Evolutionary conservation across 2,329 filamentous ascomycete genomes (phyloP).

Genomic region (Pestalotiopsis sp.): DNA sequence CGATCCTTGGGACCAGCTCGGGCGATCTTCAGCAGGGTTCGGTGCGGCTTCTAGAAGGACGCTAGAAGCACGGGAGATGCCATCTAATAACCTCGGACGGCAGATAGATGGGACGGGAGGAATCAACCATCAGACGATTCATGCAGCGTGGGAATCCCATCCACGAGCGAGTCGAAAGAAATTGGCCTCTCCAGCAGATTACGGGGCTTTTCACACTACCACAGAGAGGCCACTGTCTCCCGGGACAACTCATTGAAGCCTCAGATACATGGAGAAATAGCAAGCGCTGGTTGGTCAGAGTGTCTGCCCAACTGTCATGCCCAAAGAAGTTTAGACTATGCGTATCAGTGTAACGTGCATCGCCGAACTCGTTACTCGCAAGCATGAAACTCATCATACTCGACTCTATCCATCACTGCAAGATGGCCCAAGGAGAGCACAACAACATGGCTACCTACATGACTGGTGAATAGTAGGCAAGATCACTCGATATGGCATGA

Average conservation of each 20-base stretch:
- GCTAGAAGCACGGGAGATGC: conserved; percentile 9
- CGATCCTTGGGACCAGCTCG: conserved; percentile 6
- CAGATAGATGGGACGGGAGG: not conserved
- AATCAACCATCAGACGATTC: conserved; percentile 2
- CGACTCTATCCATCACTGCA: not conserved
- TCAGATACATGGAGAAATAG: not conserved
- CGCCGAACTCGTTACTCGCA: not conserved
- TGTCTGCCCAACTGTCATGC: not conserved
- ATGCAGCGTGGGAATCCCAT: not conserved
- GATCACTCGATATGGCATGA: not conserved
- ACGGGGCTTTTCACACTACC: not conserved
- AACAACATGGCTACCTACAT: not conserved
- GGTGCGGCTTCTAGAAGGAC: conserved; percentile 5
- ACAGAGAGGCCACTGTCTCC: not conserved
- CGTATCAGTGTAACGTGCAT: not conserved
- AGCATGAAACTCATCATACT: not conserved
- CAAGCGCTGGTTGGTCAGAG: not conserved
- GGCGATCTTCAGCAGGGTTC: conserved; percentile 12
- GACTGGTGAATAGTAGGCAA: not conserved
- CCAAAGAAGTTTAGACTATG: not conserved
- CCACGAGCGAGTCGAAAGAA: not conserved
- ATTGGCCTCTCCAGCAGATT: not conserved
- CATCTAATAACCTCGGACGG: conserved; percentile 8
- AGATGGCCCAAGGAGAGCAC: not conserved
- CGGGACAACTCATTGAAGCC: not conserved